Conservation (phyloP, 2,329 filamentous ascomycete species). For the Neophaeococcomyces mojaviensis region DNA sequence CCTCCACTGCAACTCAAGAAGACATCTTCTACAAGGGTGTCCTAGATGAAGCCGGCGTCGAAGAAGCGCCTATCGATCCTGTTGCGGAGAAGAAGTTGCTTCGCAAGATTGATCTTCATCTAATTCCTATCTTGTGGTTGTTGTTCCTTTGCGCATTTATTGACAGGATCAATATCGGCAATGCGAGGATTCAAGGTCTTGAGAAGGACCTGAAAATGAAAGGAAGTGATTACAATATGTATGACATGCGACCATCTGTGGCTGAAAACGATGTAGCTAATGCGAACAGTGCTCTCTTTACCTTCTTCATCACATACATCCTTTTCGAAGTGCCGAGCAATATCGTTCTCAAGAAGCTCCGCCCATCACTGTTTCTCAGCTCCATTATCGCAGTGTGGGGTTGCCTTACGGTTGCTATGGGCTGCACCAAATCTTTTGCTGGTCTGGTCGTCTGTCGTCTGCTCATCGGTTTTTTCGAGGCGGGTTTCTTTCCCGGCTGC, state of each 20-base stretch:
- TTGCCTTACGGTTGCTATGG: slow-evolving; percentile 34
- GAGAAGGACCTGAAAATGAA: slow-evolving; percentile 38
- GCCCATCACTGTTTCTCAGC: slow-evolving; percentile 20
- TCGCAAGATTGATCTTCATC: slow-evolving; percentile 41
- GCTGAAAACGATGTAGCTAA: too few relatives aligned
- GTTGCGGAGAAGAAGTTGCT: slow-evolving; percentile 39
- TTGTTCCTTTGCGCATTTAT: slow-evolving; percentile 41
- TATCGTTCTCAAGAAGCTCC: slow-evolving; percentile 34
- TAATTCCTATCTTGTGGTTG: slow-evolving; percentile 42
- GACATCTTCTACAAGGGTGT: slow-evolving; percentile 9
- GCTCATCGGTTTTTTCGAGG: slow-evolving; percentile 28
- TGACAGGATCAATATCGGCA: slow-evolving; percentile 38
- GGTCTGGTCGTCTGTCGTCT: slow-evolving; percentile 28
- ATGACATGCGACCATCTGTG: too few relatives aligned
- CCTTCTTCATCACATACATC: slow-evolving; percentile 23
- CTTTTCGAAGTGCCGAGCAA: slow-evolving; percentile 38
- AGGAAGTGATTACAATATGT: slow-evolving; percentile 31
- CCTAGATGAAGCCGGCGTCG: slow-evolving; percentile 8
- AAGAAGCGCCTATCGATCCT: slow-evolving; percentile 24
- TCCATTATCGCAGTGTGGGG: slow-evolving; percentile 24
- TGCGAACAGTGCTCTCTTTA: slow-evolving; percentile 16
- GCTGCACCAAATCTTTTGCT: slow-evolving; percentile 26
- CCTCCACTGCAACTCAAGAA: neutral
- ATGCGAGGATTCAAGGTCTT: slow-evolving; percentile 40
- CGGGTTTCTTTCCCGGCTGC: slow-evolving; percentile 33